Evolutionary conservation across 257 asterid species (phyloP).

Genomic region (Plantago elongata): DNA sequence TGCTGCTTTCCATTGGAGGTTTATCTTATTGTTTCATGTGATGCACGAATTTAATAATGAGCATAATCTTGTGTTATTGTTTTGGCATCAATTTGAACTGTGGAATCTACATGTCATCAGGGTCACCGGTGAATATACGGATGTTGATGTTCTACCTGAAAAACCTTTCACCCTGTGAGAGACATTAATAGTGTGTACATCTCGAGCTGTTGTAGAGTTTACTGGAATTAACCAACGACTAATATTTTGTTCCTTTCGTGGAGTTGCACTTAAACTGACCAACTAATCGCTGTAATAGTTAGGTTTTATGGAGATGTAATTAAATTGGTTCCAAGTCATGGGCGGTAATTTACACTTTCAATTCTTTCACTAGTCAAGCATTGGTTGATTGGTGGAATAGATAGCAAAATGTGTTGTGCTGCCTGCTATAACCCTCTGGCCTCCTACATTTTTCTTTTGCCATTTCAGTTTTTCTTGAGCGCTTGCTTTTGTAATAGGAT

Average conservation of each 20-base stretch:
- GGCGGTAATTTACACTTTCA: background rate
- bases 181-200: background rate
- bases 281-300: no score
- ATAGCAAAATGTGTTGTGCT: background rate
- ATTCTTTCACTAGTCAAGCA: background rate
- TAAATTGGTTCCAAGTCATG: constrained; percentile 1
- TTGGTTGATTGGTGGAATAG: no score
- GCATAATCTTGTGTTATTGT: background rate
- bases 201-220: background rate
- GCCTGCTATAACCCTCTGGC: no score
- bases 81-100: background rate
- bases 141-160: constrained; percentile 27
- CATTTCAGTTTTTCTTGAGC: no score
- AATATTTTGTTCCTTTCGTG: background rate
- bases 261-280: no score
- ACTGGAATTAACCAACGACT: background rate
- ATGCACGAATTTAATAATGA: background rate
- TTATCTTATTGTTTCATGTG: background rate
- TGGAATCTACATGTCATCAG: constrained; percentile 26
- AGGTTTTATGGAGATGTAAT: background rate
- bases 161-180: background rate
- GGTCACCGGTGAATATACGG: constrained; percentile 70
- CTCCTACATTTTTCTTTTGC: no score
- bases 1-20: background rate
- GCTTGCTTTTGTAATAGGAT: no score